Conservation (phyloP, 495 filamentous ascomycete genomes). For the Daldinia vernicosa region DNA sequence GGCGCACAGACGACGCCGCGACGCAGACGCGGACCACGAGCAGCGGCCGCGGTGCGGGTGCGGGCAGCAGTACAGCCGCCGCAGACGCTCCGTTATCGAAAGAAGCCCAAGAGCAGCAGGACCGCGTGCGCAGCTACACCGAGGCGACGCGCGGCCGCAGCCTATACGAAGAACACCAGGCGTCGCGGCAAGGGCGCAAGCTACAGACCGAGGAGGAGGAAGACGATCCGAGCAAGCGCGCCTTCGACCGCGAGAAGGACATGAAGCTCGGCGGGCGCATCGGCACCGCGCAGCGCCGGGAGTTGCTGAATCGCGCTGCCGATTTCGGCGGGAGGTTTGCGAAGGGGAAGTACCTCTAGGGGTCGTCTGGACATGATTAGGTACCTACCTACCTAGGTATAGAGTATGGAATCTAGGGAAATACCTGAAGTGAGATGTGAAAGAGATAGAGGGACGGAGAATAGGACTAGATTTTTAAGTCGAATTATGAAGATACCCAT, state of each 20-base stretch:
- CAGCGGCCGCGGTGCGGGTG: background rate
- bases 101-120: conserved; percentile 52
- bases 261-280: conserved; percentile 80
- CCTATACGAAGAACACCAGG: conserved; percentile 70
- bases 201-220: conserved; percentile 64
- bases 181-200: conserved; percentile 31
- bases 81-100: conserved; percentile 33
- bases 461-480: background rate
- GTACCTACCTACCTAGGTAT: too few relatives aligned
- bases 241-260: conserved; percentile 95
- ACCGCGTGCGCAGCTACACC: conserved; percentile 48
- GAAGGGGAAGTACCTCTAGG: conserved; percentile 75
- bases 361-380: background rate
- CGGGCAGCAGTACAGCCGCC: background rate
- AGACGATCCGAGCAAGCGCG: conserved; percentile 89
- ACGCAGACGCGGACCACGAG: background rate
- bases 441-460: background rate
- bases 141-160: conserved; percentile 67
- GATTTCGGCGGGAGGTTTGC: conserved; percentile 86
- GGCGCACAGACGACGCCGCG: conserved; percentile 54
- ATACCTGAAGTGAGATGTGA: background rate
- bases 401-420: too few relatives aligned
- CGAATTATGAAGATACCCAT: background rate
- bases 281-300: conserved; percentile 74
- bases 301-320: conserved; percentile 81